Evolutionary conservation across 441 rosid species (phyloP), one percentile per base, ranked within the genome.

Genomic region (California macrophylla): DNA sequence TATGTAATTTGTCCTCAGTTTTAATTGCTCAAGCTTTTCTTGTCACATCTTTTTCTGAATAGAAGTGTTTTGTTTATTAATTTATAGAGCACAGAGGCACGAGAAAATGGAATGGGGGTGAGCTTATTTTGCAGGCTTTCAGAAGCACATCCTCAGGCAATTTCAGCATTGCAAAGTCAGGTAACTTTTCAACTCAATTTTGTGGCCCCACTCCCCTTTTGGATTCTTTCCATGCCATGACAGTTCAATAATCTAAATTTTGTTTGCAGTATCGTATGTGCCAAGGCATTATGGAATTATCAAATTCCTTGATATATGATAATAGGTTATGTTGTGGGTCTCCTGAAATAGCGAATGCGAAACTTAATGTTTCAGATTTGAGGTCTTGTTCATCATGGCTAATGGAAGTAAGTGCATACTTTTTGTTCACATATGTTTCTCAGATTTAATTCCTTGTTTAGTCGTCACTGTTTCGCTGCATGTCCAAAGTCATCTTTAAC

Each of bases 101-200:
- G 86, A 74, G 98, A 95, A 77, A 90, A 86, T 73, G 99, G 98
- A 72, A 83, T 95, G 89, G 97, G 94, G 68, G 75, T 86, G 80
- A 95, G 98, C 85, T 86, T 95, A 87, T 95, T 95, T 79, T 84
- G 97, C 76, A 86, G 90, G 82, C 94, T 95, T 40, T 95, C 97
- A 60, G 99, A 90, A 84, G 98, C 95, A 61, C 98, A 95, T 85
- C 98, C 99, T 67, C 96, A 95, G 69, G 92, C 99, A 77, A 92
- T 95, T 73, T 89, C 97, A 71, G 88, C 91, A 70, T 76, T 95
- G 82, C 98, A 92, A 76, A 90, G 92, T 89, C 98, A 95, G 98
- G 99, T 92, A 71, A 40, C 34, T 60, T 80, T 65, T 45, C 38
- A 69, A 45, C 66, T 68, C 61, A 69, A 24, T 40, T 69, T 62